Evolutionary conservation across 2,329 filamentous ascomycete genomes (phyloP), one percentile per base, ranked within the genome.

Genomic region (Aphanocladium album): DNA sequence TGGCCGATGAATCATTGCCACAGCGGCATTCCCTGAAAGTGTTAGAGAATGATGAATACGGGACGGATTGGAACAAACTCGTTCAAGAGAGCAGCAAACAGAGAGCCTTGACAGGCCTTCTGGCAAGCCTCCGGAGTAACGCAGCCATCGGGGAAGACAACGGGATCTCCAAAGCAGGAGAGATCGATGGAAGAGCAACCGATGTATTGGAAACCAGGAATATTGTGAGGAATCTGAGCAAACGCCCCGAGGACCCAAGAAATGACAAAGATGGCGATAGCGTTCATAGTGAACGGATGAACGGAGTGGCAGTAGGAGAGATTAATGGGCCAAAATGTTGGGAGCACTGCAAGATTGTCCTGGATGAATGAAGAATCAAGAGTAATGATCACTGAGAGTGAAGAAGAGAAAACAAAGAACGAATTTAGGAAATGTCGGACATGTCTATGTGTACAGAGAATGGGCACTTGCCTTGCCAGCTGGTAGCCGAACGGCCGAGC

Each of bases 11-110:
- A 61, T 75, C 67, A 54, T 75, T 68, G 55, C 73, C 73, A 54
- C 73, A 76, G 52, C 69, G 73, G 21, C 73, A 76, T 16, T 67
- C 69, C 62, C 73, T 76, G 39, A 1, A 7, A 1, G 37, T 7
- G 62, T 67, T 63, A 68, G 57, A 23, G 12, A 11, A 2, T 5
- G n/a, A 30, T 1, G 5, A 2, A 3, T 5, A 16, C 3, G 3
- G 2, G 4, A 9, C 25, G 2, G 1, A 2, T 14, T 9, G 27
- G 6, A 53, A 47, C 57, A 21, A 54, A 76, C 73, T 69, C 66
- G 12, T 72, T 72, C n/a, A 72, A 62, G 16, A 72, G 60, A 9
- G 67, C 70, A 50, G 73, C 71, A 57, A 69, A 65, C 47, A 57
- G 63, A 49, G 70, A 68, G 8, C 66, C 68, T 43, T 67, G 61